These are phyloP conservation scores for Hyaloraphidium curvatum DNA, from an alignment of 192 early-diverging fungal genomes.

Conservation along the genomic window DNA sequence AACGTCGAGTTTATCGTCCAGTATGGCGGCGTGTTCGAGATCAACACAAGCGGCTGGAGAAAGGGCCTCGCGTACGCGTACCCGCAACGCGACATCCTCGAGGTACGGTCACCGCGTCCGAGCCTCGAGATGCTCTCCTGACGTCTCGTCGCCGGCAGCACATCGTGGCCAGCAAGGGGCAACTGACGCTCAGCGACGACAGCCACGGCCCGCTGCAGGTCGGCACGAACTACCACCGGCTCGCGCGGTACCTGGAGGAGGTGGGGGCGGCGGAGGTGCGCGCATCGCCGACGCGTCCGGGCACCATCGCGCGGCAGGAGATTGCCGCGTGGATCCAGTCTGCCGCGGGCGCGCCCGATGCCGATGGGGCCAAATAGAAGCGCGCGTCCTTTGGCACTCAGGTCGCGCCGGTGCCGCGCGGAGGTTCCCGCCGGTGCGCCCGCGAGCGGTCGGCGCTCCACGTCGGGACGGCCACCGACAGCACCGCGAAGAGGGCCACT, in stretches of 20 bases:
- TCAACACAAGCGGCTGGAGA: constrained; percentile 87
- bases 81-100: constrained; percentile 64
- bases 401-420: no score
- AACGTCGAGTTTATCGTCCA: constrained; percentile 63
- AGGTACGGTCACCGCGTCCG: constrained; percentile 19
- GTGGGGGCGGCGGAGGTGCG: constrained; percentile 35
- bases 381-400: no score
- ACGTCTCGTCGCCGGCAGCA: constrained; percentile 15
- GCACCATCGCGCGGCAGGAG: no score
- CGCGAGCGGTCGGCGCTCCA: no score
- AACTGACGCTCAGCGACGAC: constrained; percentile 80
- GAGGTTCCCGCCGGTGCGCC: no score
- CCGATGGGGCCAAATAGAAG: no score
- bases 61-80: constrained; percentile 72
- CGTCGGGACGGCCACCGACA: no score
- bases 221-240: constrained; percentile 60
- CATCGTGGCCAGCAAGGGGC: constrained; percentile 44
- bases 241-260: constrained; percentile 46
- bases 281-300: no score
- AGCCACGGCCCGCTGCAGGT: constrained; percentile 78
- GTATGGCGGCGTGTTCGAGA: constrained; percentile 78
- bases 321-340: no score
- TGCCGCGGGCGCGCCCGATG: no score
- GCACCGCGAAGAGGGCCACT: no score
- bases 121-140: no score